Percentiles rank a stretch among this genome's conserved stretches.
These are phyloP conservation scores for Saitozyma podzolica DNA, from an alignment of 768 basidiomycete species.

Conservation along the genomic window DNA sequence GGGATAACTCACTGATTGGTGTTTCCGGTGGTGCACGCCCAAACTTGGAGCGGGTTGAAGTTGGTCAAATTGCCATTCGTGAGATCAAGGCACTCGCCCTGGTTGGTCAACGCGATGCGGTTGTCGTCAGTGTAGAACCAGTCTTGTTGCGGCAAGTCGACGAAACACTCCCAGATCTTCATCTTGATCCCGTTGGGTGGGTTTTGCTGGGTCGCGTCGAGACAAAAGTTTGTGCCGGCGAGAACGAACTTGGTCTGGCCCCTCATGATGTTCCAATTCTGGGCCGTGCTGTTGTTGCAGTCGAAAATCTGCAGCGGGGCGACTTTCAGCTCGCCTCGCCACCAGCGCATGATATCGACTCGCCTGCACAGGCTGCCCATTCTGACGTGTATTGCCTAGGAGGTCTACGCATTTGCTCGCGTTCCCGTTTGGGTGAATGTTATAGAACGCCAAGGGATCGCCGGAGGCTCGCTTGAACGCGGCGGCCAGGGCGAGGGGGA, in stretches of 20 bases:
- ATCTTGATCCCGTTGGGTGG: conserved; percentile 30
- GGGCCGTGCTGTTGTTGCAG: conserved; percentile 24
- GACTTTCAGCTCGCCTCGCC: too few species aligned
- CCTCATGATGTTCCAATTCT: conserved; percentile 27
- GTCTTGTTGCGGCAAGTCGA: conserved; percentile 24
- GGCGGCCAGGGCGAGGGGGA: too few species aligned
- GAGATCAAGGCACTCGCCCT: conserved; percentile 32
- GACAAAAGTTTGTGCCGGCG: conserved; percentile 34
- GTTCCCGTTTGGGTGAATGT: too few species aligned
- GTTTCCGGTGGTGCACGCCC: conserved; percentile 4
- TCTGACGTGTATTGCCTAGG: too few species aligned
- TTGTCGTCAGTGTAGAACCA: conserved; percentile 39
- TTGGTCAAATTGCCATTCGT: conserved; percentile 10
- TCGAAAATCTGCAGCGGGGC: conserved; percentile 26
- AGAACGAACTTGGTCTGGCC: conserved; percentile 27
- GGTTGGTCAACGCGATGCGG: conserved; percentile 20
- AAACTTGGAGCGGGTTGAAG: conserved; percentile 6
- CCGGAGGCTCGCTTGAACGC: too few species aligned
- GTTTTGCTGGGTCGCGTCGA: conserved; percentile 26
- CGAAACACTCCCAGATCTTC: conserved; percentile 43
- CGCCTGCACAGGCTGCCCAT: too few species aligned
- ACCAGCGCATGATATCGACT: too few species aligned
- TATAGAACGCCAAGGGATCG: too few species aligned
- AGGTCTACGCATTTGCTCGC: too few species aligned
- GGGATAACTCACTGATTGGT: conserved; percentile 1